phyloP scores from a whole-genome alignment of 2,329 filamentous ascomycete genomes.

The Epichloe sylvatica region DNA sequence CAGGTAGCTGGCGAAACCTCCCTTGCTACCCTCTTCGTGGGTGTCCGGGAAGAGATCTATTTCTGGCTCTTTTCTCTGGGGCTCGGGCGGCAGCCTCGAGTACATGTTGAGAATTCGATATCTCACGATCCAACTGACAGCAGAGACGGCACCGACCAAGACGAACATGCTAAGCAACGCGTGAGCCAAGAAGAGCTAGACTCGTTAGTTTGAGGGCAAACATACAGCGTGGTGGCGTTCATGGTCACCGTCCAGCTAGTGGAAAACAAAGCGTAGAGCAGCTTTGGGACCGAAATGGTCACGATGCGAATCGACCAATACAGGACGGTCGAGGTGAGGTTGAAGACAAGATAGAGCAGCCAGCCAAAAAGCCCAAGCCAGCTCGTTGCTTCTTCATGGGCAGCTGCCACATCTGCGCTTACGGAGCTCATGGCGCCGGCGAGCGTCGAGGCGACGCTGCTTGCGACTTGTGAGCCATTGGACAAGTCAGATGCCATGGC shows the following conservation, averaged over 20 bases:
- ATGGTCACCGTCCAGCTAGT: constrained; percentile 93
- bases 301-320: constrained; percentile 76
- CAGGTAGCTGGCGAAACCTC: constrained; percentile 85
- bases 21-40: constrained; percentile 78
- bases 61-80: constrained; percentile 88
- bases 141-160: constrained; percentile 62
- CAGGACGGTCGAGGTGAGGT: constrained; percentile 41
- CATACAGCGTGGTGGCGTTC: constrained; percentile 92
- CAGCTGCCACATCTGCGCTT: constrained; percentile 18
- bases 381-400: constrained; percentile 29
- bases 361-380: constrained; percentile 46
- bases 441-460: constrained; percentile 20
- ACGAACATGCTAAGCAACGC: constrained; percentile 52
- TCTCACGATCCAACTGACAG: constrained; percentile 80
- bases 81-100: constrained; percentile 79
- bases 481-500: constrained; percentile 29
- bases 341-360: constrained; percentile 40
- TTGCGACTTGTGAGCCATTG: constrained; percentile 22
- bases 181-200: constrained; percentile 7
- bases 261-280: constrained; percentile 80
- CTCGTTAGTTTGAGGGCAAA: constrained; percentile 3
- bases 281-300: constrained; percentile 78
- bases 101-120: constrained; percentile 98
- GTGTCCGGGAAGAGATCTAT: constrained; percentile 90
- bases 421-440: constrained; percentile 24